Base-by-base conservation (phyloP, 2,329 filamentous ascomycete species). In the Chrysoporthe deuterocubensis region DNA sequence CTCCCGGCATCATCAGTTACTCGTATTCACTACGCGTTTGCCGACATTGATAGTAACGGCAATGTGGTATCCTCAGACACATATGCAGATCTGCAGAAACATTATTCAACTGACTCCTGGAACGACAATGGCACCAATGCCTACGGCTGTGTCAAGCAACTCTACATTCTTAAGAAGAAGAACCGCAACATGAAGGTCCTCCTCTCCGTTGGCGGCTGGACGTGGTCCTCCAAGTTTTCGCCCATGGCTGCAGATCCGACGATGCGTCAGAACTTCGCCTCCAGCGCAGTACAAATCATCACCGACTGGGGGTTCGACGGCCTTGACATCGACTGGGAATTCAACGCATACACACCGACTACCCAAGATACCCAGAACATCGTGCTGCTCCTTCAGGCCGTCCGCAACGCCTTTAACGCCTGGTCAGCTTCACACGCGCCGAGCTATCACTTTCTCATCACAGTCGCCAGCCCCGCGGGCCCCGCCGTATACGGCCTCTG, bases 161-260 rank as follows among this genome's bases (percentile, higher is more conserved):
- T 96, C 1, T 92, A 86, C 76, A 78, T 92, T 1, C 84, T 92
- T 64, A 96, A 96, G 82, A 90, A 93, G 79, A 80, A 84, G 72
- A 88, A 96, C 76, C 88, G 92, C 26, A 87, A 92, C 64, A 79
- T 96, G 67, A 96, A 96, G 79, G 84, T 91, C 2, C 80, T 96
- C n/a, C 84, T 96, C 9, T 93, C 90, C 46, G 91, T 96, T 69
- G 93, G 93, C 52, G 93, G 93, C 18, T 96, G 90, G 89, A 92
- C 88, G 0, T 93, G 91, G 76, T 92, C 90, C 3, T 79, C 85
- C 64, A 90, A 92, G 72, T 93, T 95, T 75, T 82, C 87, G 0
- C 80, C 81, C 7, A 86, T 90, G 0, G 88, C 87, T 0, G 87
- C 87, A 21, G 90, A 89, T 0, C 82, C 84, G 0, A 80, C 82